phyloP scores from a whole-genome alignment of 2,329 filamentous ascomycete species.

The Mycocentrospora acerina region DNA sequence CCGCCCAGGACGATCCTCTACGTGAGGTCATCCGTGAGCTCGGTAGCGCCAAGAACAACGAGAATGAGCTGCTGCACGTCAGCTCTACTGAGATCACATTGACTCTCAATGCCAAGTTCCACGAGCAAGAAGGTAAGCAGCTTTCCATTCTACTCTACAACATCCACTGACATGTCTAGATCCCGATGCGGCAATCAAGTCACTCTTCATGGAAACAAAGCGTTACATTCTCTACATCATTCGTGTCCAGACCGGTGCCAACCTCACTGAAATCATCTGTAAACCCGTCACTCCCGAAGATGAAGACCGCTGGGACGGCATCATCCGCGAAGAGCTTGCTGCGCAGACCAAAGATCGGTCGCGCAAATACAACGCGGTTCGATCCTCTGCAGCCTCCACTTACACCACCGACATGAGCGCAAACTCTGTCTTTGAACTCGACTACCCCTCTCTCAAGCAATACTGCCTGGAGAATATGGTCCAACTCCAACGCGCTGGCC shows the following conservation, averaged over 20 bases:
- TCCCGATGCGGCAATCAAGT: slow-evolving; percentile 87
- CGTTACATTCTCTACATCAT: slow-evolving; percentile 97
- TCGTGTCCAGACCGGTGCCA: slow-evolving; percentile 85
- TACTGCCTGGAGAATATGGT: slow-evolving; percentile 94
- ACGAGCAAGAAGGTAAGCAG: slow-evolving; percentile 70
- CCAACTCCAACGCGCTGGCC: slow-evolving; percentile 79
- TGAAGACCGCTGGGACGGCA: slow-evolving; percentile 79
- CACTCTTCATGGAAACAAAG: slow-evolving; percentile 97
- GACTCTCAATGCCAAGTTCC: slow-evolving; percentile 85
- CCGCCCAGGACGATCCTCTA: slow-evolving; percentile 79
- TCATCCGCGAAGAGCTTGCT: slow-evolving; percentile 78
- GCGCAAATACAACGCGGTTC: slow-evolving; percentile 57
- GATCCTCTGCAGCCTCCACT: slow-evolving; percentile 85
- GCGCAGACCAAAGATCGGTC: slow-evolving; percentile 45
- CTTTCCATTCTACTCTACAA: not conserved
- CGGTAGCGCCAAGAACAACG: slow-evolving; percentile 93
- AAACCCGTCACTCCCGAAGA: slow-evolving; percentile 86
- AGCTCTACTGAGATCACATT: slow-evolving; percentile 87
- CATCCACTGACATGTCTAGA: slow-evolving; percentile 54
- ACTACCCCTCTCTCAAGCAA: slow-evolving; percentile 90
- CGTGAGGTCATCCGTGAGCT: slow-evolving; percentile 91
- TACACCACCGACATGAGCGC: slow-evolving; percentile 58
- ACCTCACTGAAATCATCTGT: slow-evolving; percentile 92
- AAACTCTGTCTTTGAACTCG: slow-evolving; percentile 74
- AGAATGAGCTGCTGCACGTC: slow-evolving; percentile 86